Conservation (phyloP, 345 rosid species). For the Eucalyptus curtisii region DNA sequence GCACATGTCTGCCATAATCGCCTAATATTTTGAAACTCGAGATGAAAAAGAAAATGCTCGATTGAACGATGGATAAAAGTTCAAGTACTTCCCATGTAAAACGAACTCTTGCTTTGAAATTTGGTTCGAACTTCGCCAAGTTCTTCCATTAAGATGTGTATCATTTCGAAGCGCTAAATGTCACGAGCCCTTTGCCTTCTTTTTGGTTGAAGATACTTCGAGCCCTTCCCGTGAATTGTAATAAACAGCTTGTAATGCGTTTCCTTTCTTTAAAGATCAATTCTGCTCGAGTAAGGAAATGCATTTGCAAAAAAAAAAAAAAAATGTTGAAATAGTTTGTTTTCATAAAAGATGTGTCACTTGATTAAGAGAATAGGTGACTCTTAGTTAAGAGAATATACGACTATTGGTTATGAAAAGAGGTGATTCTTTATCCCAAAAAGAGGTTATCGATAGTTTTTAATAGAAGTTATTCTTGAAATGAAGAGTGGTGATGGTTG, state of each 20-base stretch:
- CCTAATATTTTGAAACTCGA: background rate
- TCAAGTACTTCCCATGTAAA: background rate
- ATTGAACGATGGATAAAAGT: background rate
- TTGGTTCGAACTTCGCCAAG: background rate
- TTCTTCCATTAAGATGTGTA: background rate
- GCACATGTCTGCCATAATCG: background rate
- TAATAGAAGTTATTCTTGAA: too few species aligned
- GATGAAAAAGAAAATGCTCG: background rate
- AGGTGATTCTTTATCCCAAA: fast-evolving
- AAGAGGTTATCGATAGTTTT: too few species aligned
- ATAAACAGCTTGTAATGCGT: background rate
- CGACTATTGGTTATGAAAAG: fast-evolving
- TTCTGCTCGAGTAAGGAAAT: background rate
- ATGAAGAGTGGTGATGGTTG: too few species aligned
- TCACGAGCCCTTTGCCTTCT: background rate
- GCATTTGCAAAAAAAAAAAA: too few species aligned
- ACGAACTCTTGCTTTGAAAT: background rate
- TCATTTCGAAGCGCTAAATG: background rate
- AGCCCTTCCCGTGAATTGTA: background rate
- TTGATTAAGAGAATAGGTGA: fast-evolving
- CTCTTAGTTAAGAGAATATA: too few species aligned
- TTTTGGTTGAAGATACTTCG: background rate
- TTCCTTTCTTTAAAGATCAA: background rate
- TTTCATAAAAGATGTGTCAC: too few species aligned
- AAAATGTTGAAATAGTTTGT: too few species aligned